Evolutionary conservation across 2,329 filamentous ascomycete genomes (phyloP).

Genomic region (Pseudopyricularia javanii): DNA sequence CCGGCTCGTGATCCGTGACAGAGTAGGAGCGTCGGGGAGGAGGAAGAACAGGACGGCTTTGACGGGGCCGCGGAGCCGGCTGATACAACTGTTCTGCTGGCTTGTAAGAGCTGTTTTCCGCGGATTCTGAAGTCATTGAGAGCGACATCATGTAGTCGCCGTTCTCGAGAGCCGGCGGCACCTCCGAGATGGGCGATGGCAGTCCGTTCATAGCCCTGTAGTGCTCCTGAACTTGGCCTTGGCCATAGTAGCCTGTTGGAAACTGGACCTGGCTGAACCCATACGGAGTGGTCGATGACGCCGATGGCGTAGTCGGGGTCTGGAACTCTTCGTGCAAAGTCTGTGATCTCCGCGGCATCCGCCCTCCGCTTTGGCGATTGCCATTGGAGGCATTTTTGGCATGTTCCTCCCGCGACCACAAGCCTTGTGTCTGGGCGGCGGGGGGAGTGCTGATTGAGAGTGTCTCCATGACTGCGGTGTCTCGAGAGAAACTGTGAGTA

Average conservation of each 20-base stretch:
- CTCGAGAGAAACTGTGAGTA: neutral
- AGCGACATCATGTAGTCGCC: slow-evolving; percentile 1
- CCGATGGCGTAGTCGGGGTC: neutral
- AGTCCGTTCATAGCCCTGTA: neutral
- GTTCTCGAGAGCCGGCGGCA: neutral
- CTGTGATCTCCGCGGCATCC: slow-evolving; percentile 24
- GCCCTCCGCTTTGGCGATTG: neutral
- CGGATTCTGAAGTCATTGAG: neutral
- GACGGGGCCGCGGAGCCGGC: neutral
- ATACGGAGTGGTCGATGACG: neutral
- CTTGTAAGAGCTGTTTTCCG: neutral
- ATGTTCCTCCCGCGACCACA: neutral
- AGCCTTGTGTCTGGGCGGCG: neutral
- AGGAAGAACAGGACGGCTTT: slow-evolving; percentile 22
- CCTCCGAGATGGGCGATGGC: slow-evolving; percentile 1
- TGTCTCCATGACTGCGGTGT: neutral
- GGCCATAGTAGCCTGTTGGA: neutral
- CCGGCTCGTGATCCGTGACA: slow-evolving; percentile 46
- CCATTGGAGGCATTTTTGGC: neutral
- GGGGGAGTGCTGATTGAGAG: neutral
- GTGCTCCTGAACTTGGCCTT: neutral
- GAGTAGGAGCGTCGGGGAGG: slow-evolving; percentile 45
- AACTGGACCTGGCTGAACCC: neutral
- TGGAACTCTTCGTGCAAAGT: slow-evolving; percentile 21
- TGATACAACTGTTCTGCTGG: neutral